These are phyloP conservation scores for Brassica hybrid DNA, from an alignment of 441 rosid genomes.

Conservation along the genomic window DNA sequence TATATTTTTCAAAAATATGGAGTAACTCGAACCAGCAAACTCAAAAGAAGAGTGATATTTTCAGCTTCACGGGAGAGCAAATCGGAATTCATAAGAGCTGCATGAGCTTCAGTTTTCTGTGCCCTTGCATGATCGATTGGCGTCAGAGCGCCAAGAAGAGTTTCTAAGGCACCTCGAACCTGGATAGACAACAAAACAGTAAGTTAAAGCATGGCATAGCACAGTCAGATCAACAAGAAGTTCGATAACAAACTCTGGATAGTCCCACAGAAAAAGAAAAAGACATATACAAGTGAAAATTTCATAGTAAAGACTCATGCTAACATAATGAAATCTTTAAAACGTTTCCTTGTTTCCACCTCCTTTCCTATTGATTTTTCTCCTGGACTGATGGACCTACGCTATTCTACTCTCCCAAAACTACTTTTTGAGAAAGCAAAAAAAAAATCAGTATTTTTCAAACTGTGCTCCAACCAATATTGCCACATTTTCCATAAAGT, in stretches of 20 bases:
- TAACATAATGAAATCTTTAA: conserved; percentile 12
- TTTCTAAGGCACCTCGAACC: conserved; percentile 96
- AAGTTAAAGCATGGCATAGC: conserved; percentile 21
- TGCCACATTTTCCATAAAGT: neutral
- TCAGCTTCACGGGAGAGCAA: conserved; percentile 93
- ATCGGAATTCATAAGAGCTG: conserved; percentile 96
- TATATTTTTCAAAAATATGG: neutral
- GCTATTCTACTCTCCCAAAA: neutral
- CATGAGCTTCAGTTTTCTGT: conserved; percentile 74
- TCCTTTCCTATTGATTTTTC: too few relatives aligned
- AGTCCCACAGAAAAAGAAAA: conserved; percentile 21
- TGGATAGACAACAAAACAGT: conserved; percentile 32
- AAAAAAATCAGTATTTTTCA: neutral
- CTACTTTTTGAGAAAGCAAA: neutral
- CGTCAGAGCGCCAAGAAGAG: conserved; percentile 89
- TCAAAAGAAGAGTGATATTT: conserved; percentile 87
- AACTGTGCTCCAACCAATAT: conserved; percentile 1
- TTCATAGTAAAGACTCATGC: neutral
- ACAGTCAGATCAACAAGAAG: conserved; percentile 13
- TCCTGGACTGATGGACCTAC: conserved; percentile 11
- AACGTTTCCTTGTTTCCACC: too few relatives aligned
- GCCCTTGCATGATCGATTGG: conserved; percentile 83
- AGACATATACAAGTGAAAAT: neutral
- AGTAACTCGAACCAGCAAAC: conserved; percentile 70
- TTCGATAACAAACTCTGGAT: conserved; percentile 9